Evolutionary conservation across 139 green algal species (phyloP), one percentile per base, ranked within the genome.

Genomic region (Picochlorum costavermella): DNA sequence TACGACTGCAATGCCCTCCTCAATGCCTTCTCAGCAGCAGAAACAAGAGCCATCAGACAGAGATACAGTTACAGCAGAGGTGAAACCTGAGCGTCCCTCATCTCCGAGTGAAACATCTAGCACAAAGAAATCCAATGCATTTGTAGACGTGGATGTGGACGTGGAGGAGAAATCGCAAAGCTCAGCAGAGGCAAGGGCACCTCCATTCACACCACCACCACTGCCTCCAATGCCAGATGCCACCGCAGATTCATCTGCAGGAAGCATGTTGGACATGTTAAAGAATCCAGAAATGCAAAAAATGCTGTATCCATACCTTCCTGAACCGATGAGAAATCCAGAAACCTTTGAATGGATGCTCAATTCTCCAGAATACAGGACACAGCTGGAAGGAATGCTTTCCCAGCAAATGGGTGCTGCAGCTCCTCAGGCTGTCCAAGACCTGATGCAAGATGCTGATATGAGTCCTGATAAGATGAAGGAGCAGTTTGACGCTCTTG

Each of bases 271-370:
- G 6, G 71, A 78, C 23, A 78, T 78, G 71, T 48, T 78, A 25
- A 64, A 68, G 33, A 65, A 78, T 44, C 71, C 71, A 4, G 65
- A 78, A 46, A 74, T 78, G 71, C 88, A 95, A 74, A 84, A 95
- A 72, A 88, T 90, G 80, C 65, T 95, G 51, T 95, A 95, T 78
- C 85, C 84, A 0, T 89, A 95, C 81, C 75, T 95, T 57, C 88
- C 88, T 4, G 86, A 94, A 73, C 76, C 76, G 8, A 95, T 95
- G 88, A 82, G 87, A 74, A 94, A 92, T 71, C 84, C 81, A 0
- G 31, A 85, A 56, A 90, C 81, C 44, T 92, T 95, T 37, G 82
- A 92, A 73, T 94, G 84, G 84, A 94, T 95, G 85, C 71, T 95
- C 36, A 79, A 74, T 53, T 61, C 17, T 40, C 33, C 46, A 64